Evolutionary conservation across 2,329 filamentous ascomycete species (phyloP).

Genomic region (Orbilia blumenaviensis): DNA sequence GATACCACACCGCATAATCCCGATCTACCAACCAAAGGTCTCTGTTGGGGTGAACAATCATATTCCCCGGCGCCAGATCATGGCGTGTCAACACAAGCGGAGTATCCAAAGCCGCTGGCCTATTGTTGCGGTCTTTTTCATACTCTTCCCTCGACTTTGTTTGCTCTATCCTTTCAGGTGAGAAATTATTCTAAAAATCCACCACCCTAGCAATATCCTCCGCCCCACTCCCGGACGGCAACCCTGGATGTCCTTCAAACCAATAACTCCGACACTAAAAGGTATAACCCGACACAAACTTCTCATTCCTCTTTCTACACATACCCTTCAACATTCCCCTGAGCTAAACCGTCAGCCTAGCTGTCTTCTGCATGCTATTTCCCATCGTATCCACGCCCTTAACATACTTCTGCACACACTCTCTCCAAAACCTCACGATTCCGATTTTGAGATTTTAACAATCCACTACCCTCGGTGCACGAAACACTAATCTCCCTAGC

Average conservation of each 20-base stretch:
- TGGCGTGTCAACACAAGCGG: not conserved
- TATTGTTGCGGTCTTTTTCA: not conserved
- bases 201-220: not conserved
- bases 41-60: not conserved
- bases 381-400: not conserved
- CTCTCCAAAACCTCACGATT: no score
- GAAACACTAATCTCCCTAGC: not conserved
- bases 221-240: not conserved
- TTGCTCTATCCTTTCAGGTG: not conserved
- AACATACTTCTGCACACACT: not conserved
- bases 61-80: not conserved
- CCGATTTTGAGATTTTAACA: no score
- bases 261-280: not conserved
- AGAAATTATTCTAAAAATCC: not conserved
- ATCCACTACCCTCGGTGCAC: no score
- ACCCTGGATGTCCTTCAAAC: not conserved
- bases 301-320: not conserved
- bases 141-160: not conserved
- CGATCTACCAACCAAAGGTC: slow-evolving; percentile 3
- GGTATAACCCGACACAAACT: not conserved
- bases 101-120: not conserved
- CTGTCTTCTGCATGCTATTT: not conserved
- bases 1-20: slow-evolving; percentile 2
- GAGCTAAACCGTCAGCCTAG: not conserved
- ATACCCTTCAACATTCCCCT: not conserved